Evolutionary conservation across 768 basidiomycete genomes (phyloP).

Genomic region (Roridomyces roridus): DNA sequence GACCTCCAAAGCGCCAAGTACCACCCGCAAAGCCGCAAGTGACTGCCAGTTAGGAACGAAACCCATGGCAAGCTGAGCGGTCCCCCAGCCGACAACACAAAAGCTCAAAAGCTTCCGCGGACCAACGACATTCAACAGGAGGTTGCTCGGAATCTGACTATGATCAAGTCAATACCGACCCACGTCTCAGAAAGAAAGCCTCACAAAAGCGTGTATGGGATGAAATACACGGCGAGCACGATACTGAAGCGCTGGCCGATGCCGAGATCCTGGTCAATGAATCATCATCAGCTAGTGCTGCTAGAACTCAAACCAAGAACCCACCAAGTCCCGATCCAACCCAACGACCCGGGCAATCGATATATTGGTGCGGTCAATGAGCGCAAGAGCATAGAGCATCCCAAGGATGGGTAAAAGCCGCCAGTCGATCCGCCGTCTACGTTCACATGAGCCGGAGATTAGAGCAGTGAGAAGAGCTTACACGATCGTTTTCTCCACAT

Average conservation of each 20-base stretch:
- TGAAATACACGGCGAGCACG: conserved; percentile 51
- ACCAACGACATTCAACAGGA: conserved; percentile 49
- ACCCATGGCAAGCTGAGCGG: conserved; percentile 49
- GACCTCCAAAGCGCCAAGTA: conserved; percentile 53
- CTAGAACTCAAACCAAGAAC: not conserved
- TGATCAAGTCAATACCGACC: too few relatives aligned
- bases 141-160: conserved; percentile 54
- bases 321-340: conserved; percentile 47
- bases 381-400: conserved; percentile 43
- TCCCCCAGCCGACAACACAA: conserved; percentile 51
- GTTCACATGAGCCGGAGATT: too few relatives aligned
- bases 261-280: conserved; percentile 45
- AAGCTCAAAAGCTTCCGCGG: conserved; percentile 48
- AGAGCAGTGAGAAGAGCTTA: too few relatives aligned
- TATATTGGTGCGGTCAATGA: conserved; percentile 49
- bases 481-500: conserved; percentile 19
- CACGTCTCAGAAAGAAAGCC: too few relatives aligned
- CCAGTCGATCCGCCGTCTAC: conserved; percentile 46
- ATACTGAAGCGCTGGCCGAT: conserved; percentile 51
- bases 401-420: conserved; percentile 47
- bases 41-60: conserved; percentile 50
- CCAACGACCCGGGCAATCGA: conserved; percentile 48
- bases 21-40: conserved; percentile 44
- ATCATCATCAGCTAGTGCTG: too few relatives aligned
- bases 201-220: conserved; percentile 55